Evolutionary conservation across 257 asterid genomes (phyloP), one percentile per base, ranked within the genome.

Genomic region (Solanum pinnatisectum): DNA sequence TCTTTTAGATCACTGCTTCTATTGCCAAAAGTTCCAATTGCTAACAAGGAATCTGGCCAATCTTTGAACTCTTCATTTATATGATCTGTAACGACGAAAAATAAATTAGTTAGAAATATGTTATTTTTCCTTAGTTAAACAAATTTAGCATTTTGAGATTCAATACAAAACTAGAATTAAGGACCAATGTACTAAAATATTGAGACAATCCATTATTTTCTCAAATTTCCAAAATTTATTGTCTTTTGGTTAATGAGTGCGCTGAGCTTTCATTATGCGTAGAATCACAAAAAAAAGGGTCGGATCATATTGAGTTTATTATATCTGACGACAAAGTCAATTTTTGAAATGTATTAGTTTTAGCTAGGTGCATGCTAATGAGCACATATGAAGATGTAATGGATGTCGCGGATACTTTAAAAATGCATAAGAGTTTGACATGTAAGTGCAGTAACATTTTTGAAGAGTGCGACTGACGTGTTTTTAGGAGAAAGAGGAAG

Each of bases 11-110:
- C 91, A 8, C 88, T 88, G 65, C 25, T 44, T 23, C 37, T 44
- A 93, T 93, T 94, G 86, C 99, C 99, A 52, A 96, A 91, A 1
- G 99, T 96, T 65, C 99, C 99, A 13, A 96, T 96, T n/a, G 99
- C 76, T 25, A 96, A 91, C 22, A 96, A 71, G 10, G 98, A 95
- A 3, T 89, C 91, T 39, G 99, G 94, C 98, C 98, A 96, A 88
- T 92, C 95, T 63, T 88, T 93, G 89, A 94, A 93, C 30, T 94
- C 95, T 87, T 93, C 96, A 63, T 87, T 92, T 85, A 70, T 70
- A 32, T 92, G 93, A 92, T 91, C 99, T 95, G 91, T 89, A 73
- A 9, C 1, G 4, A n/a, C 1, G 2, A 65, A 14, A 40, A n/a
- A 59, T 77, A 39, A 23, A 39, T 15, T 13, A 71, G 42, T 71